Evolutionary conservation across 164 flowering plant genomes (phyloP).

Genomic region (Berberis thunbergii): DNA sequence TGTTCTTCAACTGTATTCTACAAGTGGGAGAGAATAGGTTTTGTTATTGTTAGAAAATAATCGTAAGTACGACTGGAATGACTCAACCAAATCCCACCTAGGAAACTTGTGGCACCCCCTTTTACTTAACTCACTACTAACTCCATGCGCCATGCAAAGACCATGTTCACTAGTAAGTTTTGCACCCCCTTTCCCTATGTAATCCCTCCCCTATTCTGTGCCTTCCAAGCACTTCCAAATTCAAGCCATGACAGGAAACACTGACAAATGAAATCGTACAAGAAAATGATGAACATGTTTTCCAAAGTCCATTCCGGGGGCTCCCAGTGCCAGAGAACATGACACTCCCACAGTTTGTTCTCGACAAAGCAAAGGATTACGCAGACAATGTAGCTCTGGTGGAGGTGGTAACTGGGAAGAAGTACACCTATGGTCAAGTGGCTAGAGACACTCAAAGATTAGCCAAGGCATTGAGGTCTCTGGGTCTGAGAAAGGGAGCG

Average conservation of each 20-base stretch:
- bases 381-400: conserved; percentile 81
- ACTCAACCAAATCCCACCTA: conserved; percentile 16
- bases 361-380: conserved; percentile 49
- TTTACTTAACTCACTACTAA: neutral
- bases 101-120: conserved; percentile 2
- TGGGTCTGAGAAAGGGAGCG: conserved; percentile 65
- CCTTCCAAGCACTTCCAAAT: neutral
- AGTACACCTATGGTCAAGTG: conserved; percentile 57
- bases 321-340: conserved; percentile 62
- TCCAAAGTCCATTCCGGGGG: conserved; percentile 49
- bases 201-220: neutral
- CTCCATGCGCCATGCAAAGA: conserved; percentile 3
- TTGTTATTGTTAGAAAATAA: neutral
- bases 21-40: neutral
- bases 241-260: neutral
- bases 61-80: conserved; percentile 1
- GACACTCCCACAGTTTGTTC: conserved; percentile 83
- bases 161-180: conserved; percentile 5
- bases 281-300: conserved; percentile 39
- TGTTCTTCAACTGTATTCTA: too few relatives aligned
- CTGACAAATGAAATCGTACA: neutral
- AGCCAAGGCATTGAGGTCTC: conserved; percentile 66
- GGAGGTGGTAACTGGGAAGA: conserved; percentile 58
- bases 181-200: neutral
- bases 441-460: conserved; percentile 50